Conservation (phyloP, 1,284 basidiomycete genomes). For the Tylopilus orsonianus region DNA sequence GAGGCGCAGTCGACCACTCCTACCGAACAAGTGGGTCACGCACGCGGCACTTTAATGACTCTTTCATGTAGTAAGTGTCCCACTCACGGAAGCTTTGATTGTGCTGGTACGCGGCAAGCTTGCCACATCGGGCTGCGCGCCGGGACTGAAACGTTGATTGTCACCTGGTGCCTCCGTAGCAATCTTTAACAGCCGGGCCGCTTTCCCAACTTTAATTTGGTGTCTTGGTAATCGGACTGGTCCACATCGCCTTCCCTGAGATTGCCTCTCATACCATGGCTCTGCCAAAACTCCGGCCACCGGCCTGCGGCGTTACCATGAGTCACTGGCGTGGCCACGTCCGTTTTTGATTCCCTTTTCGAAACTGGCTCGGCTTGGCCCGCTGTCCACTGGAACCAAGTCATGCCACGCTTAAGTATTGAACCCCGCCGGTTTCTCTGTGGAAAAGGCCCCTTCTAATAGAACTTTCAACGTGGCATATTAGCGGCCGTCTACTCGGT, state of each 20-base stretch:
- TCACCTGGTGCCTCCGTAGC: not conserved
- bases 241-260: conserved; percentile 5
- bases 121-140: not conserved
- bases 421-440: conserved; percentile 12
- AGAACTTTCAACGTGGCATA: conserved; percentile 13
- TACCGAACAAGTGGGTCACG: conserved; percentile 13
- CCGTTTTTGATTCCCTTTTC: conserved; percentile 1
- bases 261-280: conserved; percentile 1
- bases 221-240: conserved; percentile 6
- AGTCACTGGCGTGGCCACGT: not conserved
- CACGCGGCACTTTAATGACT: conserved; percentile 1
- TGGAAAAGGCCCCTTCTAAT: conserved; percentile 26
- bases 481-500: conserved; percentile 3
- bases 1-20: conserved; percentile 17
- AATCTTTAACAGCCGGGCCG: not conserved
- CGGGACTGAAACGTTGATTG: conserved; percentile 4
- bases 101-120: not conserved
- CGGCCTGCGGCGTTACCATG: not conserved
- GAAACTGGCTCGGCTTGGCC: conserved; percentile 12
- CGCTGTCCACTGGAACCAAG: not conserved
- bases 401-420: too few species aligned
- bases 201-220: conserved; percentile 3
- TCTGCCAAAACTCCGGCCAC: conserved; percentile 11
- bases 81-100: not conserved
- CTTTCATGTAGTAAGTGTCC: conserved; percentile 8